These are phyloP conservation scores for Aspergillus indologenus DNA, from an alignment of 495 filamentous ascomycete species.

Conservation along the genomic window DNA sequence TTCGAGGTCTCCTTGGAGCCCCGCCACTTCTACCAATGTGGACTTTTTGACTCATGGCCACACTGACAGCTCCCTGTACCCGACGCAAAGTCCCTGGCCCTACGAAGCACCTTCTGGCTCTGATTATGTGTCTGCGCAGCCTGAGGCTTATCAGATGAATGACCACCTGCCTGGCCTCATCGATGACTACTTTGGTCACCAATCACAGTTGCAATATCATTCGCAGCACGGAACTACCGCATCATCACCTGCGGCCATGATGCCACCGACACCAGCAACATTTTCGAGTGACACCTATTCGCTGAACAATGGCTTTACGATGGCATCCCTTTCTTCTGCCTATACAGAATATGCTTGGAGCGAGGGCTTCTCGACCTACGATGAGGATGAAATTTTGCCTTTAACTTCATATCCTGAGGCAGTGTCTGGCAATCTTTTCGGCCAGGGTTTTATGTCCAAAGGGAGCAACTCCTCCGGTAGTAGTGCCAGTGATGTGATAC, in stretches of 20 bases:
- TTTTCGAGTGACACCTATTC: neutral
- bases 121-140: constrained; percentile 8
- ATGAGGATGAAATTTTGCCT: neutral
- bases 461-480: neutral
- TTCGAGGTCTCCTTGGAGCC: neutral
- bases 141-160: constrained; percentile 2
- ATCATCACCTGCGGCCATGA: neutral
- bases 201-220: neutral
- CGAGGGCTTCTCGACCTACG: neutral
- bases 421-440: constrained; percentile 8
- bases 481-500: constrained; percentile 1
- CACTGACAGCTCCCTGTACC: neutral
- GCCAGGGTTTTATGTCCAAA: constrained; percentile 7
- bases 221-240: neutral
- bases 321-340: neutral
- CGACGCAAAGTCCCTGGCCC: neutral
- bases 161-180: constrained; percentile 4
- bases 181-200: neutral
- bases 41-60: neutral
- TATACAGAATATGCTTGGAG: neutral
- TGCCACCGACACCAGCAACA: neutral
- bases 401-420: constrained; percentile 2
- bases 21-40: neutral
- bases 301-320: neutral
- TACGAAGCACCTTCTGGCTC: constrained; percentile 5